Evolutionary conservation across 176 grass and related monocot species (phyloP).

Genomic region (Microstegium vimineum): DNA sequence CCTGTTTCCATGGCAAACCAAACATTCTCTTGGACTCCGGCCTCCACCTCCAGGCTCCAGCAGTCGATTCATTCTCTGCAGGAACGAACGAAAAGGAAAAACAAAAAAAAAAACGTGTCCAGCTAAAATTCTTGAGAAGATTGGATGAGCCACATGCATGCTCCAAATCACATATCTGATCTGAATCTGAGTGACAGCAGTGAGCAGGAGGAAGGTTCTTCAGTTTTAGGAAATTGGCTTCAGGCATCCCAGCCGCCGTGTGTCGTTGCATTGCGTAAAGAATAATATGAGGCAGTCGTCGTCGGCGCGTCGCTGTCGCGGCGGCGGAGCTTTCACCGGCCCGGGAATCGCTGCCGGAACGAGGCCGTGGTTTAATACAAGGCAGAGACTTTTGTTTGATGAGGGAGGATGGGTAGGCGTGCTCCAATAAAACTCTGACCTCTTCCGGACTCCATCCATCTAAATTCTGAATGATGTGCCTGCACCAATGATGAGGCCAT

Average conservation of each 20-base stretch:
- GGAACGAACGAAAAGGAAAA: too few species aligned
- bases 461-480: neutral
- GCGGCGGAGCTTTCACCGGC: neutral
- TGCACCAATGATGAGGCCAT: neutral
- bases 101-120: too few species aligned
- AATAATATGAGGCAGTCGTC: neutral
- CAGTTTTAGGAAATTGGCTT: neutral
- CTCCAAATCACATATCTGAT: neutral
- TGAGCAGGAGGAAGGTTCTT: neutral
- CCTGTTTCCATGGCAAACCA: neutral
- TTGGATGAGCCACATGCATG: neutral
- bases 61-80: neutral
- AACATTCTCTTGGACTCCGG: constrained; percentile 12
- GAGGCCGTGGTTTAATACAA: constrained; percentile 22
- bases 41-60: too few species aligned
- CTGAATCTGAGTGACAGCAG: neutral
- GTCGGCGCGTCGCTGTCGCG: neutral
- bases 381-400: constrained; percentile 11
- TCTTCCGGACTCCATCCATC: neutral
- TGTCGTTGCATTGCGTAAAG: neutral
- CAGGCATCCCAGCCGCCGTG: neutral
- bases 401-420: neutral
- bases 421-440: neutral
- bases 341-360: constrained; percentile 29
- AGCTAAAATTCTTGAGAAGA: neutral